Evolutionary conservation across 2,329 filamentous ascomycete genomes (phyloP).

Genomic region (Sordariomycetes sp.): DNA sequence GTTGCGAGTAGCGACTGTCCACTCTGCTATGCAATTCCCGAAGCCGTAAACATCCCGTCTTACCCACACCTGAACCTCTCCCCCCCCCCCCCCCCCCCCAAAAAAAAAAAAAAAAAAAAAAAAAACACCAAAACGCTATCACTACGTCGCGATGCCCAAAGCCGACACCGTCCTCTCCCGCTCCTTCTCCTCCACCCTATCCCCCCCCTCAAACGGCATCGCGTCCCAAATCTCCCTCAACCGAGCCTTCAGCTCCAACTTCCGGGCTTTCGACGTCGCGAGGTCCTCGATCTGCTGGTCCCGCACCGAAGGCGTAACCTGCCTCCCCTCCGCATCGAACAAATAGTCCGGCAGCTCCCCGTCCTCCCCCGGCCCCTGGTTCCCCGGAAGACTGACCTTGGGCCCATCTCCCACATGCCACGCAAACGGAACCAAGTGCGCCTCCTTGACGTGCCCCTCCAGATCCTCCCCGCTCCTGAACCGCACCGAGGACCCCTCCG

Average conservation of each 20-base stretch:
- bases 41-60: too few relatives aligned
- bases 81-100: too few relatives aligned
- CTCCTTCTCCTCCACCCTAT: neutral
- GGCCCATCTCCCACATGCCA: constrained; percentile 51
- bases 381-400: constrained; percentile 19
- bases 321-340: constrained; percentile 33
- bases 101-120: too few relatives aligned
- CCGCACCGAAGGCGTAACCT: constrained; percentile 45
- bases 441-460: constrained; percentile 34
- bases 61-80: too few relatives aligned
- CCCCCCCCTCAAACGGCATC: constrained; percentile 26
- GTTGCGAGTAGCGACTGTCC: too few relatives aligned
- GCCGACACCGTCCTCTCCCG: neutral
- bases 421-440: constrained; percentile 36
- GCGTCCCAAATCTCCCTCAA: constrained; percentile 29
- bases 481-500: neutral
- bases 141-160: neutral
- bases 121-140: too few relatives aligned
- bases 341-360: constrained; percentile 32
- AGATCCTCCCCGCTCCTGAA: constrained; percentile 18
- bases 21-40: too few relatives aligned
- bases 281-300: constrained; percentile 36
- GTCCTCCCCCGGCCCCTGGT: constrained; percentile 8
- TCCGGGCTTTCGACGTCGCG: constrained; percentile 28
- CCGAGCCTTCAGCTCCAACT: constrained; percentile 27